Percentiles rank a stretch among this genome's conserved stretches.
These are phyloP conservation scores for Phialophora chinensis DNA, from an alignment of 2,329 filamentous ascomycete genomes.

Conservation along the genomic window DNA sequence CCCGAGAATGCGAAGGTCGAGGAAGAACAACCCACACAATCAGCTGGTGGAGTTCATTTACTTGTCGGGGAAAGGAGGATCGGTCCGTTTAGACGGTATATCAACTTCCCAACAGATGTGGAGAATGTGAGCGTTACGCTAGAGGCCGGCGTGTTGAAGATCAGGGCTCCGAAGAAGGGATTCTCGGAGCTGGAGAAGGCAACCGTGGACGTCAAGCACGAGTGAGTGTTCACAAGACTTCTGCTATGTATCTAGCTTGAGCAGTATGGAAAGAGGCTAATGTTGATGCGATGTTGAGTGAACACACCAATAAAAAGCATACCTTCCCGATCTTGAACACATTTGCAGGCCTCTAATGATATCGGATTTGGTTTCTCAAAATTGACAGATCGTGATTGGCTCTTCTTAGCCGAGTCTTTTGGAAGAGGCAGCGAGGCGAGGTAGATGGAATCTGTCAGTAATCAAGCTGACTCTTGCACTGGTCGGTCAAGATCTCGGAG, in stretches of 20 bases:
- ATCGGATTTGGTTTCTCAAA: neutral
- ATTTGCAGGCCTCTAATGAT: slow-evolving; percentile 19
- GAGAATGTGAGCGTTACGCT: slow-evolving; percentile 35
- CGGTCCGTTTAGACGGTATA: slow-evolving; percentile 34
- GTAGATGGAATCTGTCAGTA: neutral
- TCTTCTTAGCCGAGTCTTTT: neutral
- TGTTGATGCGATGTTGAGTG: slow-evolving; percentile 17
- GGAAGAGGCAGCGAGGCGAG: neutral
- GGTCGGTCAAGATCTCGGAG: neutral
- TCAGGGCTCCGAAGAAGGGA: slow-evolving; percentile 35
- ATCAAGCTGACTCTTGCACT: neutral
- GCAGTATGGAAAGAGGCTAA: neutral
- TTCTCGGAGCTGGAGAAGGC: slow-evolving; percentile 23
- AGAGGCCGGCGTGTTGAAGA: slow-evolving; percentile 36
- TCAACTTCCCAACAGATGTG: slow-evolving; percentile 36
- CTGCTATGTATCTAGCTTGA: slow-evolving; percentile 20
- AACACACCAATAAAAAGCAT: slow-evolving; percentile 12
- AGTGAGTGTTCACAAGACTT: slow-evolving; percentile 29
- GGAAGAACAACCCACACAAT: slow-evolving; percentile 30
- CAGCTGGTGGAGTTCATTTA: slow-evolving; percentile 25
- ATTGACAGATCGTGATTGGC: neutral
- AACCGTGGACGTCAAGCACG: slow-evolving; percentile 36
- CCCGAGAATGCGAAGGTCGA: slow-evolving; percentile 30
- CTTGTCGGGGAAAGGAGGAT: slow-evolving; percentile 33
- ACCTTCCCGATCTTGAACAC: slow-evolving; percentile 18